Evolutionary conservation across 331 rosid genomes (phyloP).

Genomic region (Quercus phellos): DNA sequence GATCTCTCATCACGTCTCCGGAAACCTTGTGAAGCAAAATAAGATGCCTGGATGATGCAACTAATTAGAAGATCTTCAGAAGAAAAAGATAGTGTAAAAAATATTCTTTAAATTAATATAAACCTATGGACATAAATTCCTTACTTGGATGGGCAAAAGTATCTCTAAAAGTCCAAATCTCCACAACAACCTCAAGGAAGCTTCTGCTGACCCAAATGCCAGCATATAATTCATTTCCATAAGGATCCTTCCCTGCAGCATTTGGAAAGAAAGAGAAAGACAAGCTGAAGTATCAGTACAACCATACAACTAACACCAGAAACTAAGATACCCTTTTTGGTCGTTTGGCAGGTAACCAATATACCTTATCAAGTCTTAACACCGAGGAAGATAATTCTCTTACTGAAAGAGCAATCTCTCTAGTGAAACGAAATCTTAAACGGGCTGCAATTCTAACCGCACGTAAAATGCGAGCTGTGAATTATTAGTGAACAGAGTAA

Average conservation of each 20-base stretch:
- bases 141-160: constrained; percentile 79
- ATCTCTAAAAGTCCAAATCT: constrained; percentile 76
- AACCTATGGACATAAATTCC: neutral
- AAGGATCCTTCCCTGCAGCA: constrained; percentile 70
- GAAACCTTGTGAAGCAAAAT: constrained; percentile 65
- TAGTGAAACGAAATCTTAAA: constrained; percentile 67
- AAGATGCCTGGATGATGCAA: constrained; percentile 57
- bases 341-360: constrained; percentile 12
- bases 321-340: neutral
- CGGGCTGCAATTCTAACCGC: constrained; percentile 89
- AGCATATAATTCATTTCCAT: constrained; percentile 90
- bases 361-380: constrained; percentile 75
- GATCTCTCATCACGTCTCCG: constrained; percentile 74
- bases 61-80: neutral
- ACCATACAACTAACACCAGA: neutral
- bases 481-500: constrained; percentile 13
- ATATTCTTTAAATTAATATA: neutral
- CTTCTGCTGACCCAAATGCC: constrained; percentile 86
- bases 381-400: constrained; percentile 49
- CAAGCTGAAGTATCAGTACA: neutral
- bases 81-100: neutral
- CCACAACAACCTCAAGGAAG: constrained; percentile 82
- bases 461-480: constrained; percentile 82
- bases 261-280: constrained; percentile 12
- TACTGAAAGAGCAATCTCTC: constrained; percentile 64